Percentiles rank a stretch among this genome's conserved stretches.
Conservation (phyloP, 768 basidiomycete species). For the Mycena haematopus region DNA sequence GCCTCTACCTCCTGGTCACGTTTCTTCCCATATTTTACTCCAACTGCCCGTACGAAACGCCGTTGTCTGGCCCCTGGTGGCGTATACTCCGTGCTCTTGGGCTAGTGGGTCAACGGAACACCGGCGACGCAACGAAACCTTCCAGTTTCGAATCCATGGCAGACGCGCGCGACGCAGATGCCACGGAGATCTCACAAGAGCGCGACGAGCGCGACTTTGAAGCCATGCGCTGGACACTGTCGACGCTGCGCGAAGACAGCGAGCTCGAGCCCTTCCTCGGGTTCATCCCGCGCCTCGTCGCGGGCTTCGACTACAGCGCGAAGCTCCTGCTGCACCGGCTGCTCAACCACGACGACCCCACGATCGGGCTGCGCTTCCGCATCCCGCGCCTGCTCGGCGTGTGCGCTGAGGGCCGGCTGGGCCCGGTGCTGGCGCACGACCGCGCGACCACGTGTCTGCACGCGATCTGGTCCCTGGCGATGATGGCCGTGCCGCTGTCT, state of each 20-base stretch:
- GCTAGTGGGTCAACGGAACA: constrained; percentile 35
- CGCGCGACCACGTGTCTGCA: constrained; percentile 43
- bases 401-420: constrained; percentile 37
- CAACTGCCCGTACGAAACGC: constrained; percentile 45
- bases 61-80: constrained; percentile 43
- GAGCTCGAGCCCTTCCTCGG: constrained; percentile 46
- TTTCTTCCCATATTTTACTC: constrained; percentile 41
- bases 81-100: constrained; percentile 35
- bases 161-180: constrained; percentile 42
- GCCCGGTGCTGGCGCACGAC: constrained; percentile 35
- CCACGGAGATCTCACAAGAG: constrained; percentile 39
- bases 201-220: constrained; percentile 48
- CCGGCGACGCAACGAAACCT: constrained; percentile 27
- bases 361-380: constrained; percentile 41
- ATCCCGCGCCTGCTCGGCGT: constrained; percentile 42
- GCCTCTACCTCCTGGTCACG: constrained; percentile 40
- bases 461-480: constrained; percentile 50
- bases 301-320: constrained; percentile 46
- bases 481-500: constrained; percentile 43
- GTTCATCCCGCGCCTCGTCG: constrained; percentile 43
- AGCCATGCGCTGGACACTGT: constrained; percentile 48
- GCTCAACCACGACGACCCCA: constrained; percentile 38
- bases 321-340: constrained; percentile 44
- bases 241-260: constrained; percentile 40
- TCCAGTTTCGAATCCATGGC: constrained; percentile 34